phyloP scores from a whole-genome alignment of 768 basidiomycete genomes.

The Xerocomus potaroensis region DNA sequence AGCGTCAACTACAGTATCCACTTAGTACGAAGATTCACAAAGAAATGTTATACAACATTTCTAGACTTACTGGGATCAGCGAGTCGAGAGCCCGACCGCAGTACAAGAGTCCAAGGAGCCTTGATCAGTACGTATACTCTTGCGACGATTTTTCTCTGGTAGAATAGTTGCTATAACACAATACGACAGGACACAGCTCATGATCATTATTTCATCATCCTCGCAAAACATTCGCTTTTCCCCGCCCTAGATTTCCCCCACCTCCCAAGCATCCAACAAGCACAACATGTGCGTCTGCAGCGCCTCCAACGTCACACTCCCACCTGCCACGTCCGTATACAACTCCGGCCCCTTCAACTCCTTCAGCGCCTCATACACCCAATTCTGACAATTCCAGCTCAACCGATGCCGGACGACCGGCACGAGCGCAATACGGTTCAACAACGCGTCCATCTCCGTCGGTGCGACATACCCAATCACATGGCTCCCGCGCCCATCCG shows the following conservation, averaged over 20 bases:
- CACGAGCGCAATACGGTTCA: conserved; percentile 13
- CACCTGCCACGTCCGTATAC: conserved; percentile 16
- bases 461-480: conserved; percentile 18
- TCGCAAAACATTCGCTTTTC: neutral
- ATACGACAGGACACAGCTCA: neutral
- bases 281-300: conserved; percentile 4
- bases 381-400: conserved; percentile 28
- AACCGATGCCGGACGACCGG: conserved; percentile 11
- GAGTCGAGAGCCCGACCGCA: too few species aligned
- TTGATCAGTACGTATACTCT: too few species aligned
- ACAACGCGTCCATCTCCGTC: conserved; percentile 5
- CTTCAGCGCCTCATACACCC: conserved; percentile 24
- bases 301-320: conserved; percentile 15
- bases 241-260: conserved; percentile 17
- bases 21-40: too few species aligned
- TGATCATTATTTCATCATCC: too few species aligned
- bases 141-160: neutral
- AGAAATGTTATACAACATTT: too few species aligned
- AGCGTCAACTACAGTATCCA: too few species aligned
- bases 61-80: too few species aligned
- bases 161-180: neutral
- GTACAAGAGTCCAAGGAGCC: too few species aligned
- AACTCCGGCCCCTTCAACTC: conserved; percentile 7
- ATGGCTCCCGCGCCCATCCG: conserved; percentile 24
- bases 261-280: conserved; percentile 27